Conservation (phyloP, 331 rosid species). For the Arachis monticola region DNA sequence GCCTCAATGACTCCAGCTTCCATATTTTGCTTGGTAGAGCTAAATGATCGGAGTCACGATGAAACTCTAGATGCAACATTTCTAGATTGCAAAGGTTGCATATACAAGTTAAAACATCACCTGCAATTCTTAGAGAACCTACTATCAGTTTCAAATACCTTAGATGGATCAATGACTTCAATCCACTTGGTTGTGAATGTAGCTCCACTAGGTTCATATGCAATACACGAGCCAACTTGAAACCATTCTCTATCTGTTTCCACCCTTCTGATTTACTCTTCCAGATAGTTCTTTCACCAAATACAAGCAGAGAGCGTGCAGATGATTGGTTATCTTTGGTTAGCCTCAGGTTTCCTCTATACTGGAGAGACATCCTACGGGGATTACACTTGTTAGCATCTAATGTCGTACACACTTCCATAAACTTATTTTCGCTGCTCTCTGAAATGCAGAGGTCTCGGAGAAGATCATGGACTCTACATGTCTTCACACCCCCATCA, state of each 20-base stretch:
- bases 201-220: neutral
- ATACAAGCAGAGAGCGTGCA: neutral
- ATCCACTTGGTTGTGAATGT: neutral
- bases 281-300: neutral
- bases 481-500: constrained; percentile 45
- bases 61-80: neutral
- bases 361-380: constrained; percentile 8
- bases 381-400: neutral
- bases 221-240: constrained; percentile 24
- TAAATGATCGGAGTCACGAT: too few species aligned
- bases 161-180: constrained; percentile 10
- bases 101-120: neutral
- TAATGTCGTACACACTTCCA: neutral
- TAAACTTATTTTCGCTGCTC: constrained; percentile 30
- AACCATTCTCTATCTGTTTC: neutral
- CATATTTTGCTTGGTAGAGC: neutral
- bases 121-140: too few species aligned
- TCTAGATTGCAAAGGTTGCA: constrained; percentile 22
- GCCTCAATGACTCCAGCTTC: constrained; percentile 9
- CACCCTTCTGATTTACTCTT: neutral
- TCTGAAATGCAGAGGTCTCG: constrained; percentile 32
- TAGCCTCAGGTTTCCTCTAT: neutral
- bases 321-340: neutral
- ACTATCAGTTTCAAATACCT: constrained; percentile 1
- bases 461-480: constrained; percentile 7